Evolutionary conservation across 2,329 filamentous ascomycete genomes (phyloP).

Genomic region (Penicillium fuscoglaucum): DNA sequence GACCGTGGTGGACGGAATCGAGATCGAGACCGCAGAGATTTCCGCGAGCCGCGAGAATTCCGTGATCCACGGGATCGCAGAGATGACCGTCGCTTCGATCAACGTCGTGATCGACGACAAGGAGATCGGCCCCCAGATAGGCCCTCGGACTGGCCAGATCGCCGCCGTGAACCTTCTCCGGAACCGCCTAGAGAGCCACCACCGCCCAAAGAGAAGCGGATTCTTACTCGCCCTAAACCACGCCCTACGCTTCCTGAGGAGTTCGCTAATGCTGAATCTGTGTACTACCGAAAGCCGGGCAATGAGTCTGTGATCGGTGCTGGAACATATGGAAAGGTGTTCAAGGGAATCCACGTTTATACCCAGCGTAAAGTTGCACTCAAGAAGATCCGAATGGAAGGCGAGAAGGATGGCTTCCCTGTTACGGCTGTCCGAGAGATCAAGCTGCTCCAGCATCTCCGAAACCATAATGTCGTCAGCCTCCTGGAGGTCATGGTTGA

Average conservation of each 20-base stretch:
- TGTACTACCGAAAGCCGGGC: slow-evolving; percentile 93
- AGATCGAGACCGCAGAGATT: slow-evolving; percentile 40
- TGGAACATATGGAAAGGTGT: slow-evolving; percentile 95
- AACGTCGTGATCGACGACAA: slow-evolving; percentile 41
- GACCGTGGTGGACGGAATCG: slow-evolving; percentile 41
- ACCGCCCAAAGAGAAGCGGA: slow-evolving; percentile 66
- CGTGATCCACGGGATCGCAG: slow-evolving; percentile 37
- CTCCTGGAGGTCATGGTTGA: slow-evolving; percentile 99
- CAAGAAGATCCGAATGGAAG: slow-evolving; percentile 99
- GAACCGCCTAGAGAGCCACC: slow-evolving; percentile 39
- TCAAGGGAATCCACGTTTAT: slow-evolving; percentile 79
- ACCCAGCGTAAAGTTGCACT: slow-evolving; percentile 79
- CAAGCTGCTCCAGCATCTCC: slow-evolving; percentile 90
- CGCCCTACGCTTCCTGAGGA: slow-evolving; percentile 71
- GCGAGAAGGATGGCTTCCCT: slow-evolving; percentile 97
- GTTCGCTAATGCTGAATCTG: slow-evolving; percentile 76
- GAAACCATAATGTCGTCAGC: slow-evolving; percentile 81
- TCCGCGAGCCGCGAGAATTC: slow-evolving; percentile 31
- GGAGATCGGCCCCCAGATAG: slow-evolving; percentile 28
- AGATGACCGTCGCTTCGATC: slow-evolving; percentile 45
- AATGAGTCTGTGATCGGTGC: slow-evolving; percentile 96
- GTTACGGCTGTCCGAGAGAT: slow-evolving; percentile 97
- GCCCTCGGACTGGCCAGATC: slow-evolving; percentile 42
- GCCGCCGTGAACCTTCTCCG: slow-evolving; percentile 51
- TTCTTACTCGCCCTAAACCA: slow-evolving; percentile 68